These are phyloP conservation scores for Epichloe coenophiala DNA, from an alignment of 2,329 filamentous ascomycete species.

Conservation along the genomic window DNA sequence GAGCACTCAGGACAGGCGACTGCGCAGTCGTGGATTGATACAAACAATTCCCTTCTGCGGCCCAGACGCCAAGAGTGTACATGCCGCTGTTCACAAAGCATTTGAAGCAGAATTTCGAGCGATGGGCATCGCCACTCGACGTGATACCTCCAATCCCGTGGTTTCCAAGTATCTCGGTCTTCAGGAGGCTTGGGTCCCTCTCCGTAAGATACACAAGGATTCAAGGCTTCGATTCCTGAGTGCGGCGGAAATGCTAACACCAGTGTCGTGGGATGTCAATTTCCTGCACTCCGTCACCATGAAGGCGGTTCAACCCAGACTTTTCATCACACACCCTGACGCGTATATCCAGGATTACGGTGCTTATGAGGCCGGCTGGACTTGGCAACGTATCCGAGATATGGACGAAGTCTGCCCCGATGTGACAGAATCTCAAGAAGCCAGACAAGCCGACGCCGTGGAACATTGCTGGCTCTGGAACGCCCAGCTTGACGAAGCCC, in stretches of 20 bases:
- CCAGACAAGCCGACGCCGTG: slow-evolving; percentile 46
- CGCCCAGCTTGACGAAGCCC: slow-evolving; percentile 46
- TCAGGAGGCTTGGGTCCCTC: slow-evolving; percentile 56
- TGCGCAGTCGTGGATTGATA: slow-evolving; percentile 62
- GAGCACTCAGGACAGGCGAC: slow-evolving; percentile 51
- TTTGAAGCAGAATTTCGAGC: slow-evolving; percentile 44
- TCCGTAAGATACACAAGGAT: slow-evolving; percentile 64
- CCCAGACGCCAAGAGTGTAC: slow-evolving; percentile 53
- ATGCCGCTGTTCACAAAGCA: slow-evolving; percentile 45
- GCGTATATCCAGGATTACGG: slow-evolving; percentile 55
- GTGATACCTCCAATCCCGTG: slow-evolving; percentile 13
- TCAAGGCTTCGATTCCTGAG: slow-evolving; percentile 57
- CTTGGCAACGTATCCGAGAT: slow-evolving; percentile 55
- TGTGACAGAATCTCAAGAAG: slow-evolving; percentile 28
- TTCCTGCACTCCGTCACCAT: slow-evolving; percentile 64
- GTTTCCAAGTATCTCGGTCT: slow-evolving; percentile 43
- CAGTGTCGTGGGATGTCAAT: slow-evolving; percentile 55
- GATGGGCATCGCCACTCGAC: slow-evolving; percentile 23
- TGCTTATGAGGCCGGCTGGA: slow-evolving; percentile 45
- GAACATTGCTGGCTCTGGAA: slow-evolving; percentile 58
- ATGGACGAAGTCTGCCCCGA: slow-evolving; percentile 44
- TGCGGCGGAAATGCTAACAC: slow-evolving; percentile 59
- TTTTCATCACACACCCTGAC: slow-evolving; percentile 64
- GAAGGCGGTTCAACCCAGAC: slow-evolving; percentile 51
- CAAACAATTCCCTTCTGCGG: slow-evolving; percentile 48